Percentiles rank a stretch among this genome's conserved stretches.
phyloP scores from a whole-genome alignment of 129 eudicot species.

The Artemisia annua region DNA sequence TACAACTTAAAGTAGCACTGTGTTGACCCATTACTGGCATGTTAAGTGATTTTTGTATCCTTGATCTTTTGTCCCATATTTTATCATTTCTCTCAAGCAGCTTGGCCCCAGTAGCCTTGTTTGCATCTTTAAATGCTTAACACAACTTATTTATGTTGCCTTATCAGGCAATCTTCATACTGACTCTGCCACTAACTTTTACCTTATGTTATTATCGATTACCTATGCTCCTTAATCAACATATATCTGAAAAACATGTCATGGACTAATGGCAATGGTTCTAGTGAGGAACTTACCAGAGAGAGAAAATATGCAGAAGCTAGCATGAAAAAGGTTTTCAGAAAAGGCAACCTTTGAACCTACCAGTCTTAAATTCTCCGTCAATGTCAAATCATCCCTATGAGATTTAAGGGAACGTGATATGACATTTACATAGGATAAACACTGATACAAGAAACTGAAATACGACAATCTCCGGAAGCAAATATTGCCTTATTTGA shows the following conservation, averaged over 20 bases:
- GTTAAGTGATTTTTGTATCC: no score
- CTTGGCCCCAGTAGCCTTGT: not conserved
- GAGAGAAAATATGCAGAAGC: not conserved
- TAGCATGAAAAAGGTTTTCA: not conserved
- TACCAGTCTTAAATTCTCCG: no score
- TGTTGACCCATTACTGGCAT: no score
- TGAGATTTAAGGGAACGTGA: no score
- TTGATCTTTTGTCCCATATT: no score
- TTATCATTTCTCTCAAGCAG: no score
- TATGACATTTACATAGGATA: no score
- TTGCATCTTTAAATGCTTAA: not conserved
- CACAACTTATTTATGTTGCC: not conserved
- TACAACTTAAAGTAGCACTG: no score
- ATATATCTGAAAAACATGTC: not conserved
- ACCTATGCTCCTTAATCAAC: not conserved
- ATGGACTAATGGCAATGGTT: not conserved
- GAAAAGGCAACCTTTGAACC: not conserved
- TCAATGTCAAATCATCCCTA: no score
- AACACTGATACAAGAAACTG: no score
- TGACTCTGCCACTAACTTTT: not conserved
- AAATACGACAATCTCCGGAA: no score
- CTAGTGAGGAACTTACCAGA: not conserved
- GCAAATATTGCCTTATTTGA: no score
- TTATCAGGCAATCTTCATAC: not conserved
- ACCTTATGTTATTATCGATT: not conserved